Percentiles rank a stretch among this genome's conserved stretches.
Evolutionary conservation across 1,284 basidiomycete species (phyloP).

Genomic region (Athelia sp.): DNA sequence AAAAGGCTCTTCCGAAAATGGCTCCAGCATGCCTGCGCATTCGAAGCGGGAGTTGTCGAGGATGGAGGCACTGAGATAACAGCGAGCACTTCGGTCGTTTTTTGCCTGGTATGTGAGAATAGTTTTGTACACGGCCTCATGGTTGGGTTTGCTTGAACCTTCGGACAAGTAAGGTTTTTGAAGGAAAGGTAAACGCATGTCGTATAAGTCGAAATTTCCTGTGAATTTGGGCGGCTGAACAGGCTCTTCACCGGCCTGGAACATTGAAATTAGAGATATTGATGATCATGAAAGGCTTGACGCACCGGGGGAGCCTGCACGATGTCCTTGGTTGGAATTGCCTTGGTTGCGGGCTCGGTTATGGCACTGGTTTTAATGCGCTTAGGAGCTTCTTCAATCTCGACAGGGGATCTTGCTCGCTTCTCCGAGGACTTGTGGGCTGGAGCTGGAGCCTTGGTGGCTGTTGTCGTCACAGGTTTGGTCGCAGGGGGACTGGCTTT

Average conservation of each 20-base stretch:
- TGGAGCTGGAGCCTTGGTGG: background rate
- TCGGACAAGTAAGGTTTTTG: conserved; percentile 23
- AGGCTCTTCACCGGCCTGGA: background rate
- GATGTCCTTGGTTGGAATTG: background rate
- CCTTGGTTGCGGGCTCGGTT: background rate
- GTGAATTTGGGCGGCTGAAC: background rate
- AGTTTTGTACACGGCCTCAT: conserved; percentile 28
- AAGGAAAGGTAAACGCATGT: conserved; percentile 30
- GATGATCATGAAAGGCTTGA: too few species aligned
- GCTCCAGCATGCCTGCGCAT: conserved; percentile 22
- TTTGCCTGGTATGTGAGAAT: conserved; percentile 35
- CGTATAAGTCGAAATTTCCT: conserved; percentile 25
- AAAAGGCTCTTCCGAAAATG: conserved; percentile 28
- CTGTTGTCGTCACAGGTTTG: too few species aligned
- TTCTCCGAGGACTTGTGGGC: background rate
- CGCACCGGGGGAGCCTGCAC: background rate
- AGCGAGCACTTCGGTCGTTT: conserved; percentile 28
- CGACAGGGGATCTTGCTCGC: background rate
- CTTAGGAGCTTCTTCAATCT: background rate
- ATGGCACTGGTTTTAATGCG: background rate
- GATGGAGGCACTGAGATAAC: conserved; percentile 14
- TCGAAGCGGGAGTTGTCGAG: conserved; percentile 13
- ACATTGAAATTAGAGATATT: background rate
- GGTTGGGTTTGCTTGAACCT: conserved; percentile 20
- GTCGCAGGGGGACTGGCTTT: too few species aligned